Base-by-base conservation (phyloP, 768 basidiomycete species). In the Phylloporus rhodoxanthus region DNA sequence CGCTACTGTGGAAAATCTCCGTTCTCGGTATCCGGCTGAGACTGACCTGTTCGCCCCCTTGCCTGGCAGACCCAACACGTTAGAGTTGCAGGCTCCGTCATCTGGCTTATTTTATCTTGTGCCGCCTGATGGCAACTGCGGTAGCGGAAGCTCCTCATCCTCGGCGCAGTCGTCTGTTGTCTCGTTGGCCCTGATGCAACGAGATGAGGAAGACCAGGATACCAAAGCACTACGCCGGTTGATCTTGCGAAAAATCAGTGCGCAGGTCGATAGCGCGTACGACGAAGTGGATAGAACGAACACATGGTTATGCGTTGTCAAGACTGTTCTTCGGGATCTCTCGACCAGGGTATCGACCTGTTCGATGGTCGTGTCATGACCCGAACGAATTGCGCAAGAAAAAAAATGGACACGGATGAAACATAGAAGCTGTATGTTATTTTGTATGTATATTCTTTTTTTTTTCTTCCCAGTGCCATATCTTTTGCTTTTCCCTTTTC, bases 201-300 rank as follows among this genome's bases (percentile, higher is more conserved):
- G 74, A 1, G 77, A 77, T 41, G 69, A 75, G 32, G 81, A 81
- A 53, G 84, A 84, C 48, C 79, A 86, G 42, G 87, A 87, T 52
- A 75, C 73, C 10, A 75, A 77, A 30, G 72, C 75, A 23, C 70
- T 86, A 30, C 82, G 84, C 13, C 73, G 83, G 15, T 63, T 89
- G n/a, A 58, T 87, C 19, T 64, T 80, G 34, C 76, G 82, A 40
- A 87, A 86, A 67, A 76, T 88, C 47, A 79, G 82, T 33, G 75
- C 79, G 50, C 68, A 76, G 40, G 55, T 78, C 45, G 70, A 71
- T 14, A 79, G 78, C 6, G 79, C 81, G 2, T 75, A 77, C 57
- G 81, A 82, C 37, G 82, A 86, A 58, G 70, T 86, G 37, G 83
- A 87, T 51, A 77, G 75, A 54, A 74, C 74, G 29, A 70, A 70